Conservation (phyloP, 169 alveolate species). For the Haemoproteus tartakovskyi region DNA sequence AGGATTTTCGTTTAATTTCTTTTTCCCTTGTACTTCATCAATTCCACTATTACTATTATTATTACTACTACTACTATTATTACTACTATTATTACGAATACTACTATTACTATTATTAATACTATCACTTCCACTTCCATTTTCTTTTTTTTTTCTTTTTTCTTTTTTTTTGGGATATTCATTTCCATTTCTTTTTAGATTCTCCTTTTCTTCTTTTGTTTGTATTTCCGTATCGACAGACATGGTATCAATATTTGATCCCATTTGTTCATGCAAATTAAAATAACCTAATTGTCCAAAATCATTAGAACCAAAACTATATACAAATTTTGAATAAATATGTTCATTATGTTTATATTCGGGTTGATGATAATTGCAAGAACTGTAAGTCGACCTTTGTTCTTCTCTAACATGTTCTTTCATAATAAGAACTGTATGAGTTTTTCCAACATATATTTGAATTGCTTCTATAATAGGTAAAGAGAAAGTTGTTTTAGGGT, state of each 20-base stretch:
- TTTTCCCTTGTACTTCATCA: too few species aligned
- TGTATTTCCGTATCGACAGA: background rate
- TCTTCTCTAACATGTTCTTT: slow-evolving; percentile 16
- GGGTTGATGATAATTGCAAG: background rate
- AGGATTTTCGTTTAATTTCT: background rate
- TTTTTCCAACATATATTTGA: slow-evolving; percentile 55
- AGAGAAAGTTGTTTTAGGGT: slow-evolving; percentile 5
- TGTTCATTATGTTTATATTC: slow-evolving; percentile 3
- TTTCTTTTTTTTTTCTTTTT: too few species aligned
- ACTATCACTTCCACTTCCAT: background rate
- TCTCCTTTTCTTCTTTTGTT: too few species aligned
- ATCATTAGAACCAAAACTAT: slow-evolving; percentile 93
- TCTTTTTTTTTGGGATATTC: background rate
- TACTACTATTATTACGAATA: background rate
- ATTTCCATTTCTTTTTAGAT: background rate
- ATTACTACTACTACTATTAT: background rate
- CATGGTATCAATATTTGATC: background rate
- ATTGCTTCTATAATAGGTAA: slow-evolving; percentile 57
- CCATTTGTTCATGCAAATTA: slow-evolving; percentile 7
- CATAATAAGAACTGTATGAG: slow-evolving; percentile 54
- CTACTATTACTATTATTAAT: background rate
- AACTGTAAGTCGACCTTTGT: background rate
- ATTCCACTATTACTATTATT: too few species aligned
- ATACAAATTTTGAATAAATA: slow-evolving; percentile 69
- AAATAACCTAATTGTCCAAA: slow-evolving; percentile 90